Evolutionary conservation across 1,139 yeast species (phyloP), one percentile per base, ranked within the genome.

Genomic region (Pichia sp.): DNA sequence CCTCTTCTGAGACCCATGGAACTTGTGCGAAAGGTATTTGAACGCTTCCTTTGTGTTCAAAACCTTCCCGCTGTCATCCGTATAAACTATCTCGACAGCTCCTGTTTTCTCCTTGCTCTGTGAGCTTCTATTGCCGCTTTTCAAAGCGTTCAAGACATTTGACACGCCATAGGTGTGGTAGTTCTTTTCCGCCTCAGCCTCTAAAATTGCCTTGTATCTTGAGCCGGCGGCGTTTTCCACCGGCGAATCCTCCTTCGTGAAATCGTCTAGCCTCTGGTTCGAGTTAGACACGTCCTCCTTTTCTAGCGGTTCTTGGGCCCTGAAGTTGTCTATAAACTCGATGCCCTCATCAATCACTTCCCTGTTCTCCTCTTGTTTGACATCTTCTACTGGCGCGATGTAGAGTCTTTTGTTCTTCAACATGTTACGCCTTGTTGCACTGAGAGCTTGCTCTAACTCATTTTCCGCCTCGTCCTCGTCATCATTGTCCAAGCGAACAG

Each of bases 21-120:
- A 92, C 61, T 85, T 85, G 61, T 88, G 96, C 0, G 97, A 89
- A 54, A 90, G 68, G 58, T 83, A 82, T 70, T 90, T 92, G 73
- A 84, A 92, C 0, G 98, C 98, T 59, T 87, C 88, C 67, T 87
- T 90, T 2, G 84, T 77, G 47, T 76, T 74, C 52, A 93, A 70
- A 26, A 75, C 76, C 50, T 82, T 76, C 1, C 98, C 98, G 5
- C 74, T 67, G 45, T 84, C 88, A 68, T 92, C 97, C 49, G 76
- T 77, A 68, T 90, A 89, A 42, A 76, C 77, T 8, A 92, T 67
- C 26, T 77, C 74, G 23, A 92, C 80, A 54, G 81, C 79, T 69
- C 87, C 87, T 10, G 43, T 34, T 52, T 55, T 15, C 50, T 67
- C 63, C 68, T 50, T 70, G 70, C 2, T 70, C 13, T 44, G 32